Evolutionary conservation across 2,329 filamentous ascomycete species (phyloP).

Genomic region (Phialophora tarda): DNA sequence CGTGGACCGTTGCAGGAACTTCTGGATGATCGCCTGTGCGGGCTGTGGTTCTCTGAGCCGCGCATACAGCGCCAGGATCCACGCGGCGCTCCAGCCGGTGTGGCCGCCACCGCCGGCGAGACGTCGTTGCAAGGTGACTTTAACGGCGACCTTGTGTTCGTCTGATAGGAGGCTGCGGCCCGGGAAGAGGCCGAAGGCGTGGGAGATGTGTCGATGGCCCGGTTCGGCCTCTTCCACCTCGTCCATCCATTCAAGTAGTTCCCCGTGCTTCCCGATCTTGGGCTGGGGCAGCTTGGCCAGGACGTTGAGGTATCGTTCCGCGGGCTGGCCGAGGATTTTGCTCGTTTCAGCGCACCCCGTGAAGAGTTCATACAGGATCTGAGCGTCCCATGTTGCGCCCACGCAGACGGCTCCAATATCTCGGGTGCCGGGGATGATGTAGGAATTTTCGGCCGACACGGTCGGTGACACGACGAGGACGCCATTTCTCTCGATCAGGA

Average conservation of each 20-base stretch:
- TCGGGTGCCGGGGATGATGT: slow-evolving; percentile 33
- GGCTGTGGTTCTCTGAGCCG: slow-evolving; percentile 51
- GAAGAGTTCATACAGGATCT: slow-evolving; percentile 52
- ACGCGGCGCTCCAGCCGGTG: slow-evolving; percentile 60
- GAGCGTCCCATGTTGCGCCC: slow-evolving; percentile 56
- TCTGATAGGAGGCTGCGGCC: slow-evolving; percentile 39
- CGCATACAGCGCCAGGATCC: slow-evolving; percentile 58
- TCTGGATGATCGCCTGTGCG: slow-evolving; percentile 48
- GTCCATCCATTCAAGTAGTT: slow-evolving; percentile 45
- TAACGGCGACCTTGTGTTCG: slow-evolving; percentile 45
- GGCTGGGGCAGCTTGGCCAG: slow-evolving; percentile 9
- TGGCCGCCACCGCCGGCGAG: slow-evolving; percentile 53
- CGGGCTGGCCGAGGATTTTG: slow-evolving; percentile 31
- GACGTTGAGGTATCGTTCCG: slow-evolving; percentile 22
- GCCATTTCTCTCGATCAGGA: slow-evolving; percentile 38
- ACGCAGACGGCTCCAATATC: slow-evolving; percentile 11
- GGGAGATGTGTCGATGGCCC: slow-evolving; percentile 59
- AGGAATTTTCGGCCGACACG: slow-evolving; percentile 44
- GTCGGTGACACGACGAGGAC: slow-evolving; percentile 41
- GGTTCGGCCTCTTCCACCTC: slow-evolving; percentile 47
- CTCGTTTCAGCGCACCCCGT: slow-evolving; percentile 41
- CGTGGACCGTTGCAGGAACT: slow-evolving; percentile 51
- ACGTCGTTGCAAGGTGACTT: slow-evolving; percentile 42
- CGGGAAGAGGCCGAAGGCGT: slow-evolving; percentile 57
- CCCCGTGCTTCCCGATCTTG: slow-evolving; percentile 33